Evolutionary conservation across 768 basidiomycete species (phyloP).

Genomic region (Kwoniella dendrophila): DNA sequence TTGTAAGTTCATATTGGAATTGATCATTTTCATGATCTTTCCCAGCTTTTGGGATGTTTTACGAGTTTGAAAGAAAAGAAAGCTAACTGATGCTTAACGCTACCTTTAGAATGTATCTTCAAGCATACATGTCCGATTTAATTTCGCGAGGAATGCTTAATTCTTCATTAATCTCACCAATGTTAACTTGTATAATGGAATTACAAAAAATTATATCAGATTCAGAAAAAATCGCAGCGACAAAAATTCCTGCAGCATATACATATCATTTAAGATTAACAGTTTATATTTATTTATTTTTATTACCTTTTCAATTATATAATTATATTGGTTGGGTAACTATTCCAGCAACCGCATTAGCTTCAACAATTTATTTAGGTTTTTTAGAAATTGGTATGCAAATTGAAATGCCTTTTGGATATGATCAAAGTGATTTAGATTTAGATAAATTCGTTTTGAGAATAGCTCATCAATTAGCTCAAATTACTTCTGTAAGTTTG

Average conservation of each 20-base stretch:
- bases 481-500: conserved; percentile 66
- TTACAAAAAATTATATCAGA: conserved; percentile 48
- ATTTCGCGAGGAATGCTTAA: conserved; percentile 37
- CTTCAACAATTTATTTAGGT: conserved; percentile 73
- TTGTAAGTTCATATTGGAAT: conserved; percentile 32
- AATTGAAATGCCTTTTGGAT: conserved; percentile 48
- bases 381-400: conserved; percentile 66
- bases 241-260: conserved; percentile 53
- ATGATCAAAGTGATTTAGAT: conserved; percentile 44
- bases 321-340: conserved; percentile 67
- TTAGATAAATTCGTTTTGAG: conserved; percentile 70
- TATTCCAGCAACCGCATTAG: conserved; percentile 68
- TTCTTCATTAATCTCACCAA: conserved; percentile 32
- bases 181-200: conserved; percentile 35
- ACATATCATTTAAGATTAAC: conserved; percentile 44
- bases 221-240: conserved; percentile 51
- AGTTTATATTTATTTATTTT: conserved; percentile 64
- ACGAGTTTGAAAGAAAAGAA: background rate
- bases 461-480: conserved; percentile 70
- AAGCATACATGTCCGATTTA: conserved; percentile 41
- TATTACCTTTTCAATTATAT: conserved; percentile 75
- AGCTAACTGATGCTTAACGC: background rate
- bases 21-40: background rate
- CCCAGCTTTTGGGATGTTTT: background rate
- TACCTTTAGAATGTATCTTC: conserved; percentile 42